Conservation (phyloP, 2,329 filamentous ascomycete genomes). For the Acephala macrosclerotiorum region DNA sequence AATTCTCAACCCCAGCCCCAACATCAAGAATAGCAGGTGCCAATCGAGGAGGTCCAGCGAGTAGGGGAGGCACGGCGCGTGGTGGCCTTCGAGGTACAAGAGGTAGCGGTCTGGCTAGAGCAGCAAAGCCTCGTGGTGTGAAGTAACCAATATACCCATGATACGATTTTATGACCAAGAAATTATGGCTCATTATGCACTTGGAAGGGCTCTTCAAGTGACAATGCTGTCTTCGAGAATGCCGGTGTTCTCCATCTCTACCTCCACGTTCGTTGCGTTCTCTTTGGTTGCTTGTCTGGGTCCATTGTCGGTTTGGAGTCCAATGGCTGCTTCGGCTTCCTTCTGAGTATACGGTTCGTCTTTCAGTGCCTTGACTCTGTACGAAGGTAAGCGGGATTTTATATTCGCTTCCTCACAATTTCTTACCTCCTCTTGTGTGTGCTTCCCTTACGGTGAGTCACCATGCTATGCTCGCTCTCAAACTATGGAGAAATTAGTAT, state of each 20-base stretch:
- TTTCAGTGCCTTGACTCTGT: constrained; percentile 79
- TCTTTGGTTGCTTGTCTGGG: constrained; percentile 46
- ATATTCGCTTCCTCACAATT: neutral
- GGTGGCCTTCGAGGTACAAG: constrained; percentile 42
- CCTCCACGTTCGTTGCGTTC: constrained; percentile 47
- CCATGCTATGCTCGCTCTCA: constrained; percentile 80
- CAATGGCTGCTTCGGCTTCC: constrained; percentile 82
- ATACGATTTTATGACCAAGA: constrained; percentile 15
- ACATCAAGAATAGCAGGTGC: constrained; percentile 38
- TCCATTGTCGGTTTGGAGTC: constrained; percentile 75
- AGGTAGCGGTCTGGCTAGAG: constrained; percentile 45
- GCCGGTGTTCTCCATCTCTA: constrained; percentile 49
- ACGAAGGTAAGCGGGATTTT: constrained; percentile 4
- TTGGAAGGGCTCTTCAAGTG: constrained; percentile 28
- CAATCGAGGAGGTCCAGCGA: constrained; percentile 37
- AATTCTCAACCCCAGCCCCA: constrained; percentile 45
- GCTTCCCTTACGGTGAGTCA: constrained; percentile 83
- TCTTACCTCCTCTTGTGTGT: constrained; percentile 87
- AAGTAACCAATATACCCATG: constrained; percentile 36
- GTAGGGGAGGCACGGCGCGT: constrained; percentile 42
- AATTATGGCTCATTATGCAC: constrained; percentile 6
- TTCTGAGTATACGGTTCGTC: constrained; percentile 89
- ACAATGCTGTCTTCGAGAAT: constrained; percentile 32
- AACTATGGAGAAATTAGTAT: constrained; percentile 66
- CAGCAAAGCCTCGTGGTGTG: constrained; percentile 40